Percentiles rank a stretch among this genome's conserved stretches.
These are phyloP conservation scores for Cladosporium sp. DNA, from an alignment of 2,329 filamentous ascomycete species.

Conservation along the genomic window DNA sequence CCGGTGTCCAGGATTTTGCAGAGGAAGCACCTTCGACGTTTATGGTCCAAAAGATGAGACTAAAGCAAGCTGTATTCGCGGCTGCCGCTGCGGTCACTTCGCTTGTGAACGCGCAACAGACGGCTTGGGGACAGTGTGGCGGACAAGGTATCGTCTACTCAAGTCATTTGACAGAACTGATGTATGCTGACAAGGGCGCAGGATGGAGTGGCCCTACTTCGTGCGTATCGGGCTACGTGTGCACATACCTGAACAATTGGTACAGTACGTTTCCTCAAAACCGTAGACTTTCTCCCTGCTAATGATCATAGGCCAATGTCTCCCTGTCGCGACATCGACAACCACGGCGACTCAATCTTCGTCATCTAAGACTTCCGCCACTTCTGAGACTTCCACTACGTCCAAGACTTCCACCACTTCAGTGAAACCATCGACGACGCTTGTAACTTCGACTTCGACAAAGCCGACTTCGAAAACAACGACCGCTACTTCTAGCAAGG, in stretches of 20 bases:
- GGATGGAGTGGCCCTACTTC: background rate
- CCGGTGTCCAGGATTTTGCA: background rate
- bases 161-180: no score
- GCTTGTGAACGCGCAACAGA: conserved; percentile 1
- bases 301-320: conserved; percentile 7
- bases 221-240: background rate
- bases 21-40: background rate
- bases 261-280: background rate
- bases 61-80: background rate
- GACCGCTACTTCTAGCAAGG: background rate
- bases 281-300: background rate
- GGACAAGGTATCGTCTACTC: background rate
- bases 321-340: conserved; percentile 3
- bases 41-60: background rate
- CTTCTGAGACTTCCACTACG: background rate
- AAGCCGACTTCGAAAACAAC: background rate
- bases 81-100: background rate
- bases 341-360: background rate
- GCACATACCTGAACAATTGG: background rate
- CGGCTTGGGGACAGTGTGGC: conserved; percentile 14
- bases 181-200: background rate
- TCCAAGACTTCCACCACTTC: background rate
- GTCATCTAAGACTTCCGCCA: background rate
- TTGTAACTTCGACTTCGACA: background rate
- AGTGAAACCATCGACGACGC: background rate